Evolutionary conservation across 2,329 filamentous ascomycete genomes (phyloP).

Genomic region (Aspergillus sp.): DNA sequence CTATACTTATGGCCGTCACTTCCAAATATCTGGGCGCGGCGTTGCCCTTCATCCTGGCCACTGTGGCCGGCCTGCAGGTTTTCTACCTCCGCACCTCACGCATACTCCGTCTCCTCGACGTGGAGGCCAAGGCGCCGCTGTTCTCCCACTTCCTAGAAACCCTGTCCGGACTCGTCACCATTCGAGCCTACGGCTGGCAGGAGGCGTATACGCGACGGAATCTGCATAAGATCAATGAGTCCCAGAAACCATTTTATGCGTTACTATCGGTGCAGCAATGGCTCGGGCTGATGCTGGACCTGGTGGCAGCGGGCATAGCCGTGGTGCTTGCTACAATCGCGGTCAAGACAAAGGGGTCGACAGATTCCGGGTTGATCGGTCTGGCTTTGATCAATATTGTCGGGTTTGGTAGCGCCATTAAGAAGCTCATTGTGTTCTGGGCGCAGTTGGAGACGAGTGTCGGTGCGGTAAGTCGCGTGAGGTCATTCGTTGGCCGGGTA

Average conservation of each 20-base stretch:
- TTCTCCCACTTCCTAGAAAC: conserved; percentile 56
- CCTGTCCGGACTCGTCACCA: conserved; percentile 50
- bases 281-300: conserved; percentile 46
- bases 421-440: conserved; percentile 51
- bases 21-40: conserved; percentile 43
- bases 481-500: conserved; percentile 49
- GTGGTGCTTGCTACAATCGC: conserved; percentile 46
- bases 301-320: conserved; percentile 47
- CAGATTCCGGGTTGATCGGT: conserved; percentile 47
- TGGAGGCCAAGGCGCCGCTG: conserved; percentile 54
- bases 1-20: conserved; percentile 39
- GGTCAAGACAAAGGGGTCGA: conserved; percentile 36
- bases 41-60: conserved; percentile 40
- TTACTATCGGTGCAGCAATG: conserved; percentile 50
- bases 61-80: conserved; percentile 46
- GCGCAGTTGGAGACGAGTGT: conserved; percentile 58
- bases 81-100: conserved; percentile 51
- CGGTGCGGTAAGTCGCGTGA: conserved; percentile 57
- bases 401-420: conserved; percentile 47
- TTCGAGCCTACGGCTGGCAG: conserved; percentile 55
- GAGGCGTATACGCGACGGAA: conserved; percentile 41
- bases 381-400: conserved; percentile 51
- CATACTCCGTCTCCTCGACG: conserved; percentile 54
- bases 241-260: conserved; percentile 50
- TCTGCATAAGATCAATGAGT: conserved; percentile 39